These are phyloP conservation scores for Leccinellum albellum DNA, from an alignment of 768 basidiomycete species.

Conservation along the genomic window DNA sequence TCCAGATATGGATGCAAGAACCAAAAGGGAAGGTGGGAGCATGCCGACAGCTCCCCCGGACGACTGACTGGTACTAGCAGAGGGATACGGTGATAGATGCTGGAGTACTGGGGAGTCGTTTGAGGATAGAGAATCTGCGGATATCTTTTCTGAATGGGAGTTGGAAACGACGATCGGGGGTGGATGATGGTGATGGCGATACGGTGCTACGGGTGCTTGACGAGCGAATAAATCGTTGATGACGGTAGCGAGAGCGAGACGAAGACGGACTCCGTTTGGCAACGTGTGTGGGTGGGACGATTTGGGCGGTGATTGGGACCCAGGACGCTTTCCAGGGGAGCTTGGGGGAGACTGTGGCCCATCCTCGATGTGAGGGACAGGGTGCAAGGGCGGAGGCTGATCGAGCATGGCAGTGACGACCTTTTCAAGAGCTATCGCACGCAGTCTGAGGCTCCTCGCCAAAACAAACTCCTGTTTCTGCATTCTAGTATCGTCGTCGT, in stretches of 20 bases:
- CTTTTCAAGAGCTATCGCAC: constrained; percentile 80
- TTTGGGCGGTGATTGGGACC: constrained; percentile 20
- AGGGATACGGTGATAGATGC: constrained; percentile 25
- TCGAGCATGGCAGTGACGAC: constrained; percentile 78
- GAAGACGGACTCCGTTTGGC: constrained; percentile 77
- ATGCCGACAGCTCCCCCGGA: constrained; percentile 16
- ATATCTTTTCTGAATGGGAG: constrained; percentile 24
- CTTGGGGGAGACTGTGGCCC: constrained; percentile 50
- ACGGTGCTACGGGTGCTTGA: constrained; percentile 46
- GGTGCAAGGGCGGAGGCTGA: constrained; percentile 66
- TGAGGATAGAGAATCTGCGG: constrained; percentile 21
- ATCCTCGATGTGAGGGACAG: constrained; percentile 44
- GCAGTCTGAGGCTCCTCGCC: constrained; percentile 61
- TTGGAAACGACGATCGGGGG: constrained; percentile 33
- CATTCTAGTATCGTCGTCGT: constrained; percentile 57
- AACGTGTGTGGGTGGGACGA: constrained; percentile 54
- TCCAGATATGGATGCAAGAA: constrained; percentile 30
- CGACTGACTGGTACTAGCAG: constrained; percentile 16
- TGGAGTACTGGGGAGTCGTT: constrained; percentile 20
- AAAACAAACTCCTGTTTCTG: constrained; percentile 58
- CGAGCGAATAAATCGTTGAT: constrained; percentile 82
- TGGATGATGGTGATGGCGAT: constrained; percentile 33
- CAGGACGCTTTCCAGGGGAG: constrained; percentile 41
- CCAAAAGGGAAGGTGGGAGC: constrained; percentile 28
- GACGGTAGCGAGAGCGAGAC: constrained; percentile 70